Evolutionary conservation across 148 eudicot genomes (phyloP).

Genomic region (Arbutus unedo): DNA sequence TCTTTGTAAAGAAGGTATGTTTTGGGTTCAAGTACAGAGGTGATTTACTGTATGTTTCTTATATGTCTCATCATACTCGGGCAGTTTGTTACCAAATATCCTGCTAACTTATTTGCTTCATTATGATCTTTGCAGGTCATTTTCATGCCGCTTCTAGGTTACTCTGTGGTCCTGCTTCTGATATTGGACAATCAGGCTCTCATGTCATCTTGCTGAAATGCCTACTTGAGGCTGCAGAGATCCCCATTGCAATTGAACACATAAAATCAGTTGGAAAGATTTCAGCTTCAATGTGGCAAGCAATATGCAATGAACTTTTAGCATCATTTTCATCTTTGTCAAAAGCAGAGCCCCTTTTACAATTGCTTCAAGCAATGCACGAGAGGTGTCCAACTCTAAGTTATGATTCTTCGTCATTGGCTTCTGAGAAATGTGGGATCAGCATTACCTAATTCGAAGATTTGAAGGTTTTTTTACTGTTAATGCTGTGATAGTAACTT

Average conservation of each 20-base stretch:
- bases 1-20: constrained; percentile 73
- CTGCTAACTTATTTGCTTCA: neutral
- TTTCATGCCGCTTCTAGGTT: constrained; percentile 45
- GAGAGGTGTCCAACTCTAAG: constrained; percentile 8
- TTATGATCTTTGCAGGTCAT: constrained; percentile 49
- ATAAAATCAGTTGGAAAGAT: constrained; percentile 38
- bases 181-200: constrained; percentile 31
- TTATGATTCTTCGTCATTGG: neutral
- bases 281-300: constrained; percentile 41
- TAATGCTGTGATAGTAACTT: neutral
- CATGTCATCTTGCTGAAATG: constrained; percentile 60
- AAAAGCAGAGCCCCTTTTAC: constrained; percentile 40
- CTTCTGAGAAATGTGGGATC: neutral
- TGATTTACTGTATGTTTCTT: neutral
- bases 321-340: constrained; percentile 48
- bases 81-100: neutral
- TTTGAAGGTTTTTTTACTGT: neutral
- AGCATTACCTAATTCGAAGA: neutral
- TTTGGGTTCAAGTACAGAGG: neutral
- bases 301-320: constrained; percentile 40
- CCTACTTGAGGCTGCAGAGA: constrained; percentile 48
- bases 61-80: neutral
- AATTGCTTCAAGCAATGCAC: constrained; percentile 40
- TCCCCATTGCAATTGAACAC: constrained; percentile 53
- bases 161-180: constrained; percentile 33